Evolutionary conservation across 2,329 filamentous ascomycete genomes (phyloP).

Genomic region (Cadophora sp.): DNA sequence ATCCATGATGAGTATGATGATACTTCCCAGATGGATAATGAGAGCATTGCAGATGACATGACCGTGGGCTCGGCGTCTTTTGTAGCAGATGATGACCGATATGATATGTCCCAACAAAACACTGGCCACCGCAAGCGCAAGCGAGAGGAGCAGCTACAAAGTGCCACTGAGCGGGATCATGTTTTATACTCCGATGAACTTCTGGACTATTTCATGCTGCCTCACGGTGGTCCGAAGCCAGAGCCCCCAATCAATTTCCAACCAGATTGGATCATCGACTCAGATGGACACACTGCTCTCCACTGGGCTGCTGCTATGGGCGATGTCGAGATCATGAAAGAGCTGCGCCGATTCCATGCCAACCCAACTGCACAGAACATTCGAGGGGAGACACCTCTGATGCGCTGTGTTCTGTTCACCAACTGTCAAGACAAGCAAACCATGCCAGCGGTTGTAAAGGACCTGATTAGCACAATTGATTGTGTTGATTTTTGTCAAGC

Average conservation of each 20-base stretch:
- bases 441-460: slow-evolving; percentile 83
- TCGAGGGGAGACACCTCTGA: slow-evolving; percentile 86
- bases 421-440: slow-evolving; percentile 96
- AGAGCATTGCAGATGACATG: slow-evolving; percentile 77
- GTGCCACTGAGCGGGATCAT: slow-evolving; percentile 80
- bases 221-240: slow-evolving; percentile 70
- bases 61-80: slow-evolving; percentile 86
- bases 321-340: slow-evolving; percentile 88
- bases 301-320: slow-evolving; percentile 99
- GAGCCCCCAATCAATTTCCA: slow-evolving; percentile 87
- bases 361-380: slow-evolving; percentile 73
- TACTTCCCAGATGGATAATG: slow-evolving; percentile 71
- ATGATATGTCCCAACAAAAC: slow-evolving; percentile 71
- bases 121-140: slow-evolving; percentile 78
- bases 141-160: slow-evolving; percentile 68
- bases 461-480: slow-evolving; percentile 83
- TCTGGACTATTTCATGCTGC: slow-evolving; percentile 93
- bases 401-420: slow-evolving; percentile 93
- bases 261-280: slow-evolving; percentile 91
- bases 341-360: slow-evolving; percentile 83
- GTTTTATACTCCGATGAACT: slow-evolving; percentile 91
- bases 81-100: slow-evolving; percentile 81
- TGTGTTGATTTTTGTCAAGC: slow-evolving; percentile 80
- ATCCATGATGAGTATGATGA: slow-evolving; percentile 71
- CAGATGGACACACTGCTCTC: slow-evolving; percentile 88